Evolutionary conservation across 257 asterid genomes (phyloP).

Genomic region (Lantana camara): DNA sequence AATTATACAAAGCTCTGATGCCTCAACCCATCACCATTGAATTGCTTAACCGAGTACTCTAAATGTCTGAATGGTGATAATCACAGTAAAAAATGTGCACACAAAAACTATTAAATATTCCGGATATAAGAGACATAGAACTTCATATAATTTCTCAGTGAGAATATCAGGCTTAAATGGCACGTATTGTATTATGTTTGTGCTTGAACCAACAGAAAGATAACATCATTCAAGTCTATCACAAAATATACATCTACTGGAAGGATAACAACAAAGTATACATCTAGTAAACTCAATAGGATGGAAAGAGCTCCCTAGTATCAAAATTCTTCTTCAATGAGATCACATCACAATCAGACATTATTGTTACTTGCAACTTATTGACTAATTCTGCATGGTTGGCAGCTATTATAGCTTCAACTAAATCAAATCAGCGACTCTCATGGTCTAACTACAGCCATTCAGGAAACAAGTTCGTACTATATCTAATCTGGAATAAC

Average conservation of each 20-base stretch:
- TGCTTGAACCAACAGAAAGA: constrained; percentile 16
- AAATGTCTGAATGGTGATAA: too few relatives aligned
- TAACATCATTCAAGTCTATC: constrained; percentile 3
- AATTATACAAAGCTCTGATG: neutral
- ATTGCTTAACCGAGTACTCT: too few relatives aligned
- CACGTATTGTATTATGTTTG: neutral
- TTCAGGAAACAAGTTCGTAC: constrained; percentile 12
- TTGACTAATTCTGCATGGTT: constrained; percentile 9
- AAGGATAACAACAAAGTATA: neutral
- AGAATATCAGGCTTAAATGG: constrained; percentile 15
- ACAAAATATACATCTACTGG: constrained; percentile 7
- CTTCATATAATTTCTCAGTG: constrained; percentile 11
- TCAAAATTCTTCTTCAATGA: neutral
- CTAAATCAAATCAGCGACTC: neutral
- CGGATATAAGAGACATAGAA: neutral
- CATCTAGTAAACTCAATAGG: neutral
- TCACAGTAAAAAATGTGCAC: too few relatives aligned
- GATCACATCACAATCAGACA: constrained; percentile 1
- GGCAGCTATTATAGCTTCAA: neutral
- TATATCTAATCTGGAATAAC: constrained; percentile 2
- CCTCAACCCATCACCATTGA: neutral
- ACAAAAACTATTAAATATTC: neutral
- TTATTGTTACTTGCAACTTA: neutral
- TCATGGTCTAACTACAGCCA: neutral
- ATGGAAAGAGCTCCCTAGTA: neutral